A percentile compares a stretch with the other conserved stretches of the same genome.
Conservation (phyloP, 306 rosid genomes). For the Oemleria cerasiformis region DNA sequence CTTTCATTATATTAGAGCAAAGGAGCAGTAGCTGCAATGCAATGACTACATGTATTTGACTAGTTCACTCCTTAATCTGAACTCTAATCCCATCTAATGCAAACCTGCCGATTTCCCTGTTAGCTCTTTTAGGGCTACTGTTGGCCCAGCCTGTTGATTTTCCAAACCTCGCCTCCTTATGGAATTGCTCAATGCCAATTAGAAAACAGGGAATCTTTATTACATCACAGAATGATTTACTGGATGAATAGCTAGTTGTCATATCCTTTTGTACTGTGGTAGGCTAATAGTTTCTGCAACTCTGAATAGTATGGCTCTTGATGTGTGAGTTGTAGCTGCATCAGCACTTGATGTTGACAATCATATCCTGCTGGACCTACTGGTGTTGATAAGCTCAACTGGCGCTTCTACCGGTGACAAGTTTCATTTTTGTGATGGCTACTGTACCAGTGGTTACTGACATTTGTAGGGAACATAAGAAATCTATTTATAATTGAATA, state of each 20-base stretch:
- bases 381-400: slow-evolving; percentile 1
- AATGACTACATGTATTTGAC: not conserved
- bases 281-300: not conserved
- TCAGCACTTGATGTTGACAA: not conserved
- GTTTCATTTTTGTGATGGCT: not conserved
- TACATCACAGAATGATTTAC: not conserved
- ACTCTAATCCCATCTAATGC: not conserved
- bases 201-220: not conserved
- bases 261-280: not conserved
- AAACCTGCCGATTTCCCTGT: not conserved
- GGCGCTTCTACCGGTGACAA: slow-evolving; percentile 1
- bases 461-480: not conserved
- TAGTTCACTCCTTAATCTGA: not conserved
- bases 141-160: not conserved
- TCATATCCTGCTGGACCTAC: not conserved
- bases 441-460: not conserved
- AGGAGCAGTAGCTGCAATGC: not conserved
- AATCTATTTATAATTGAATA: not conserved
- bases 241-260: not conserved
- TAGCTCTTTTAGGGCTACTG: not conserved
- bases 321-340: not conserved
- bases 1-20: not conserved
- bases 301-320: not conserved
- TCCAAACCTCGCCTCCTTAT: not conserved
- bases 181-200: not conserved